Percentiles rank a stretch among this genome's conserved stretches.
Evolutionary conservation across 352 stramenopile genomes (phyloP).

Genomic region (Blastocystis sp.): DNA sequence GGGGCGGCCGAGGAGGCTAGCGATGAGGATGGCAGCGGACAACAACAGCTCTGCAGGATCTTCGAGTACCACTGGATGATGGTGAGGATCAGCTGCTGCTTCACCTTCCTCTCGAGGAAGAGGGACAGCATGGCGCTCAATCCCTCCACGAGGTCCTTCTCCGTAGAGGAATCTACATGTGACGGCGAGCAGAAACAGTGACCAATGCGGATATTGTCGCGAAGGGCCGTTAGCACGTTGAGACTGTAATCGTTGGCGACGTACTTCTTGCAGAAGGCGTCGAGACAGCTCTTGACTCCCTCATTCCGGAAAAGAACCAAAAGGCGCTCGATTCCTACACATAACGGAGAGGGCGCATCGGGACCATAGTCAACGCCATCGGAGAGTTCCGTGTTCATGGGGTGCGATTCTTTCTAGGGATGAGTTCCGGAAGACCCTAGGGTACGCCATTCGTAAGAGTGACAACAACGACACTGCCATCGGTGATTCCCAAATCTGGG

Average conservation of each 20-base stretch:
- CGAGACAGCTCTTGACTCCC: neutral
- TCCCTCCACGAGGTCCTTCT: neutral
- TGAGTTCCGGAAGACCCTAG: neutral
- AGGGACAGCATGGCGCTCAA: neutral
- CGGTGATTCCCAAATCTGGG: constrained; percentile 12
- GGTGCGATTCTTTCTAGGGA: neutral
- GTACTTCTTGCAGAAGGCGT: constrained; percentile 3
- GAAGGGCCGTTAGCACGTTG: neutral
- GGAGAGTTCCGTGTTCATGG: neutral
- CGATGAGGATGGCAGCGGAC: neutral
- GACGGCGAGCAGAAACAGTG: neutral
- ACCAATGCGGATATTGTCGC: constrained; percentile 13
- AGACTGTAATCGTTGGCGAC: neutral
- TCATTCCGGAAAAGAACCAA: neutral
- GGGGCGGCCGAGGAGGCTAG: neutral
- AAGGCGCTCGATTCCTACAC: neutral
- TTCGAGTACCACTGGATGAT: neutral
- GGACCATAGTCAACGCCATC: constrained; percentile 34
- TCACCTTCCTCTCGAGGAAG: neutral
- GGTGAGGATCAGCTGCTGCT: neutral
- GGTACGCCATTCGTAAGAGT: constrained; percentile 19
- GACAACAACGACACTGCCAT: constrained; percentile 16
- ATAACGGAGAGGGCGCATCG: neutral
- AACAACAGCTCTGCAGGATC: neutral
- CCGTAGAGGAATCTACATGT: neutral